Base-by-base conservation (phyloP, 495 filamentous ascomycete species). In the Geoglossum glabrum region DNA sequence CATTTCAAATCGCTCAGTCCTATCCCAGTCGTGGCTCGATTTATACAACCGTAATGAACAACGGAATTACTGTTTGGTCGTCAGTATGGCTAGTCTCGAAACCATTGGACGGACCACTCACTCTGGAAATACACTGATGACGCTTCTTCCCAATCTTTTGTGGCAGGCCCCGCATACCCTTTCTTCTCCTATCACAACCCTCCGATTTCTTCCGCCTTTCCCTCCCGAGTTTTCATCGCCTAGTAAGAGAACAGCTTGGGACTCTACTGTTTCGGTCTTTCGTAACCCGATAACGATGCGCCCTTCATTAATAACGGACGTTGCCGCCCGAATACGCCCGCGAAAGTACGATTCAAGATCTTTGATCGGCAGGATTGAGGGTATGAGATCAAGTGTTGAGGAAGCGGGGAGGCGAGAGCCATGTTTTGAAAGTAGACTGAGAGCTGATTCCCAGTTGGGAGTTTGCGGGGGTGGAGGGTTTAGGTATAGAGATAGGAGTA, bases 321-420 rank as follows among this genome's bases (percentile, higher is more conserved):
- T 95, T 19, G 87, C 87, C n/a, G 80, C 79, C 31, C 93, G 83
- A 65, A 97, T 94, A 23, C 89, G 80, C 25, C 89, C 87, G 54
- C 81, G 81, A 74, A 98, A 97, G 68, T 98, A 98, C 11, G 81
- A 83, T 64, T 90, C 86, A 3, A 98, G 81, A 40, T 93, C 78
- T 46, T 77, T 72, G 21, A 96, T 76, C 8, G 86, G 82, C 4
- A 96, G 75, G 5, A 76, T 68, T 57, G 86, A 77, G 0, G 92
- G 92, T n/a, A 98, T 86, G 27, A 97, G 72, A 11, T 81, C 79
- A 4, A 98, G 75, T 0, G 90, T 90, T 13, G 85, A 85, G 15
- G 81, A 78, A 3, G 92, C 87, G 0, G 94, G 89, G 25, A 98
- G 78, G 15, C 92, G 84, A 25, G 90, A 87, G 51, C 92, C 92